Percentiles rank a stretch among this genome's conserved stretches.
phyloP scores from a whole-genome alignment of 2,329 filamentous ascomycete genomes.

The Curvularia sp. region DNA sequence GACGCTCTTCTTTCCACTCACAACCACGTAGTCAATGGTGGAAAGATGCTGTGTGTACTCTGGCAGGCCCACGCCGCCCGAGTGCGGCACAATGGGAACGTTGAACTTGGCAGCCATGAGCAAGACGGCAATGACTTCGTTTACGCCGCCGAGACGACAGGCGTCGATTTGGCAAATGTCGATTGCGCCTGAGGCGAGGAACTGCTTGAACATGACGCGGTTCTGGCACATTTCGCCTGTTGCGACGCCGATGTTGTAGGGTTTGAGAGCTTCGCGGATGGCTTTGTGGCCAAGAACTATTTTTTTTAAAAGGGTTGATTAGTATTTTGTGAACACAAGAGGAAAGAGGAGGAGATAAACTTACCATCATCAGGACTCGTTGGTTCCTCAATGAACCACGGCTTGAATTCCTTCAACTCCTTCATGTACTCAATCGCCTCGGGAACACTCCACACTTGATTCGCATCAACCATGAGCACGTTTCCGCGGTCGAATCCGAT shows the following conservation, averaged over 20 bases:
- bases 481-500: slow-evolving; percentile 85
- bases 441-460: slow-evolving; percentile 90
- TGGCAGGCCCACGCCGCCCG: slow-evolving; percentile 85
- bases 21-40: slow-evolving; percentile 91
- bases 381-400: slow-evolving; percentile 95
- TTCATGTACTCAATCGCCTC: slow-evolving; percentile 90
- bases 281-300: slow-evolving; percentile 82
- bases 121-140: slow-evolving; percentile 89
- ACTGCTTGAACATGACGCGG: slow-evolving; percentile 91
- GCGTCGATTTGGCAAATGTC: slow-evolving; percentile 91
- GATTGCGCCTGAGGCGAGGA: slow-evolving; percentile 79
- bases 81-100: slow-evolving; percentile 87
- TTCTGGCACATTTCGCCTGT: slow-evolving; percentile 97
- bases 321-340: neutral
- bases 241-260: slow-evolving; percentile 80
- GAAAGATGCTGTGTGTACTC: slow-evolving; percentile 94
- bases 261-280: slow-evolving; percentile 78
- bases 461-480: slow-evolving; percentile 90
- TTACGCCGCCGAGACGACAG: slow-evolving; percentile 87
- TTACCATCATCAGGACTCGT: slow-evolving; percentile 80
- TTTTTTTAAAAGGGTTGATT: neutral
- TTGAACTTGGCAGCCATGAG: slow-evolving; percentile 81
- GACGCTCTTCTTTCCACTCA: slow-evolving; percentile 80
- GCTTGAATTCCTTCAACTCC: slow-evolving; percentile 80
- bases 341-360: slow-evolving; percentile 6